A percentile compares a stretch with the other conserved stretches of the same genome.
These are phyloP conservation scores for Zostera marina DNA, from an alignment of 116 monocot species.

Conservation along the genomic window DNA sequence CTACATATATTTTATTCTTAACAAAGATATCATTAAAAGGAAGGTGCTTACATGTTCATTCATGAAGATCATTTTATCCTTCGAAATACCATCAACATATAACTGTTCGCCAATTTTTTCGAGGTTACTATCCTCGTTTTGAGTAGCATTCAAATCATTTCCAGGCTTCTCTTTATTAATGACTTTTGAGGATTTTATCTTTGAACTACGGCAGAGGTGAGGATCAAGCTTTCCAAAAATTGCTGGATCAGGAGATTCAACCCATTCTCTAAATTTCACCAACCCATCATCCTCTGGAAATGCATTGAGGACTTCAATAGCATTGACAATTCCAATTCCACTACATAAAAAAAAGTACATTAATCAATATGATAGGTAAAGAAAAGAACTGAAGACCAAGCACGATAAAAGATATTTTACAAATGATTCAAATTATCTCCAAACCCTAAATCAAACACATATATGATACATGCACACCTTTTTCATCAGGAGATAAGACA, in stretches of 20 bases:
- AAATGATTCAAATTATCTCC: too few species aligned
- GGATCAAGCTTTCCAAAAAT: conserved; percentile 56
- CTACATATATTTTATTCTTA: too few species aligned
- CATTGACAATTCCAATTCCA: conserved; percentile 99
- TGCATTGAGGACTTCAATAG: conserved; percentile 86
- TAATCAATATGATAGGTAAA: background rate
- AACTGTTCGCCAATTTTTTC: conserved; percentile 1
- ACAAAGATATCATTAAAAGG: too few species aligned
- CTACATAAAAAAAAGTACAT: conserved; percentile 26
- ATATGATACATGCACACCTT: too few species aligned
- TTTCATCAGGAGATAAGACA: too few species aligned
- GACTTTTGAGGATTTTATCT: conserved; percentile 18
- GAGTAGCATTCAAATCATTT: conserved; percentile 3
- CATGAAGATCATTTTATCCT: conserved; percentile 54
- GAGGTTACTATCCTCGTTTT: conserved; percentile 5
- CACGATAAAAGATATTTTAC: too few species aligned
- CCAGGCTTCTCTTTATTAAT: conserved; percentile 12
- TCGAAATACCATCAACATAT: conserved; percentile 13
- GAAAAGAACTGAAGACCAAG: background rate
- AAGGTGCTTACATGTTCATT: conserved; percentile 43
- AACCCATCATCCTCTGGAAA: conserved; percentile 94
- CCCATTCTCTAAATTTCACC: conserved; percentile 74
- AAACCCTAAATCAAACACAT: too few species aligned
- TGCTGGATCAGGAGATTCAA: conserved; percentile 84
- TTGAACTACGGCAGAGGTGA: conserved; percentile 16